These are phyloP conservation scores for Aurinia saxatilis DNA, from an alignment of 345 rosid genomes.

Conservation along the genomic window DNA sequence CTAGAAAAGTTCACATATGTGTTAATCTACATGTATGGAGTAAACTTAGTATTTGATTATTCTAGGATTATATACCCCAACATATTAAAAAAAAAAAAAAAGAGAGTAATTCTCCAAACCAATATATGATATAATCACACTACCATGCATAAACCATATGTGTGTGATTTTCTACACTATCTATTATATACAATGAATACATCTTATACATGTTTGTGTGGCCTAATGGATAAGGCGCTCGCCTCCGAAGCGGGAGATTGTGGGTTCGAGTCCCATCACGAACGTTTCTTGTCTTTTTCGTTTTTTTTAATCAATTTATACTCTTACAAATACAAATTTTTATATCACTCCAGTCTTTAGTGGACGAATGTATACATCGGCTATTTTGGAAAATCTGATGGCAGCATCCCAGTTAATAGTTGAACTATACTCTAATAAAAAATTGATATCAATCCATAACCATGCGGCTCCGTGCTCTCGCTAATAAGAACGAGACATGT, in stretches of 20 bases:
- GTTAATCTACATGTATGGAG: no score
- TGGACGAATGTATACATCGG: neutral
- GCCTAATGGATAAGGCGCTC: conserved; percentile 99
- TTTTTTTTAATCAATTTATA: neutral
- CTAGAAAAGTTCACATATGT: no score
- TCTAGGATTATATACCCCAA: no score
- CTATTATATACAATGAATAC: no score
- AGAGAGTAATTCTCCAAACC: no score
- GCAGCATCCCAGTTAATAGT: neutral
- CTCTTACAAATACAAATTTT: no score
- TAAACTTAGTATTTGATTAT: no score
- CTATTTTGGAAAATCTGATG: neutral
- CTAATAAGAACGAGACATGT: conserved; percentile 2
- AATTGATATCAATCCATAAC: neutral
- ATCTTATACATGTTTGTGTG: conserved; percentile 27
- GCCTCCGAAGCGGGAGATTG: conserved; percentile 99
- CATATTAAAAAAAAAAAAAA: no score
- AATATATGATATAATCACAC: no score
- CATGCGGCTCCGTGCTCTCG: neutral
- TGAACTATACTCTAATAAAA: neutral
- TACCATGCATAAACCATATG: no score
- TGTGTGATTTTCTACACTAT: no score
- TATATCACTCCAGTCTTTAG: neutral
- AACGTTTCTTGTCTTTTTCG: conserved; percentile 25
- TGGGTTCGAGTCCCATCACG: conserved; percentile 77